Evolutionary conservation across 345 rosid species (phyloP).

Genomic region (Diplotaxis tenuifolia): DNA sequence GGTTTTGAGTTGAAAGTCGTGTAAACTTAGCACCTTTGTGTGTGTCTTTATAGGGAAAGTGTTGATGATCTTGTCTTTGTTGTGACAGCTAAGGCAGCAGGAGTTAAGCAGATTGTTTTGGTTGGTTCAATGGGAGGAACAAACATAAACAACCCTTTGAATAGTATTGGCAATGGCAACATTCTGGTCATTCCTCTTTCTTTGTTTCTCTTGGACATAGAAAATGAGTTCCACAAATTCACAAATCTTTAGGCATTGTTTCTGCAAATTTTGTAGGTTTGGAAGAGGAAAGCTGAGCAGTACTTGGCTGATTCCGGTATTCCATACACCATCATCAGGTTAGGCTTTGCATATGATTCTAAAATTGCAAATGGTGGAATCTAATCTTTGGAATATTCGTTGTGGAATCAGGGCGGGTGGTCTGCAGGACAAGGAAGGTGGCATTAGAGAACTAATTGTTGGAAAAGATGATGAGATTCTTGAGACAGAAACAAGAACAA

Average conservation of each 20-base stretch:
- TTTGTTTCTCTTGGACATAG: not conserved
- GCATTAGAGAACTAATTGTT: constrained; percentile 70
- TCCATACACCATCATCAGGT: constrained; percentile 97
- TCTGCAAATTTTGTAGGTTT: constrained; percentile 48
- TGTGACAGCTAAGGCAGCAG: constrained; percentile 76
- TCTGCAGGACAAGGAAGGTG: constrained; percentile 88
- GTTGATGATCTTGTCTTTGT: not conserved
- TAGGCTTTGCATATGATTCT: not conserved
- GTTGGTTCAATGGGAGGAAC: constrained; percentile 99
- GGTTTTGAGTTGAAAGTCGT: not conserved
- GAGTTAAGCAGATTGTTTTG: constrained; percentile 92
- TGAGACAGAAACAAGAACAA: constrained; percentile 74
- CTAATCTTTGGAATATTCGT: not conserved
- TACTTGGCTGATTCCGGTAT: constrained; percentile 90
- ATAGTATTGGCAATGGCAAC: constrained; percentile 89
- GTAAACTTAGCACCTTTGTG: not conserved
- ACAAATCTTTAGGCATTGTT: not conserved
- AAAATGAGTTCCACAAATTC: not conserved
- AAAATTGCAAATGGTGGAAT: not conserved
- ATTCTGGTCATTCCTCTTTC: constrained; percentile 58
- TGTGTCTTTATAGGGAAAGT: not conserved
- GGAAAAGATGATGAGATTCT: constrained; percentile 95
- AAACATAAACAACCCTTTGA: constrained; percentile 62
- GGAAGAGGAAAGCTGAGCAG: constrained; percentile 99
- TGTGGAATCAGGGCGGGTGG: constrained; percentile 76